Evolutionary conservation across 1,139 yeast genomes (phyloP).

Genomic region (Spathaspora sp.): DNA sequence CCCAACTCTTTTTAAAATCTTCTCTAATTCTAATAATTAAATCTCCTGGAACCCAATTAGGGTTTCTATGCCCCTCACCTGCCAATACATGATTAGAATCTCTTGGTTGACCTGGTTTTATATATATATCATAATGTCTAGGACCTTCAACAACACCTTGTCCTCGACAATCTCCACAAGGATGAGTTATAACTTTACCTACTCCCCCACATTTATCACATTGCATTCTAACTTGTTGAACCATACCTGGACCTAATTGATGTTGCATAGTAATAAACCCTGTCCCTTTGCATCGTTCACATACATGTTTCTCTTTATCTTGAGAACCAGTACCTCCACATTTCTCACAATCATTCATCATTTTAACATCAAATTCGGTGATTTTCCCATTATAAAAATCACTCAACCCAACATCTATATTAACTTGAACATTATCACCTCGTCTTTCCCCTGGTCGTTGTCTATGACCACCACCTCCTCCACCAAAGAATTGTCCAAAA

Average conservation of each 20-base stretch:
- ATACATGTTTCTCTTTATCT: slow-evolving; percentile 66
- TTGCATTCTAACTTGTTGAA: slow-evolving; percentile 75
- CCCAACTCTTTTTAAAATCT: slow-evolving; percentile 58
- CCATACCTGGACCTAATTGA: slow-evolving; percentile 88
- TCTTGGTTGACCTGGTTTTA: slow-evolving; percentile 71
- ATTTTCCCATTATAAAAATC: slow-evolving; percentile 72
- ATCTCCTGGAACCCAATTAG: slow-evolving; percentile 83
- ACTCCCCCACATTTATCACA: slow-evolving; percentile 82
- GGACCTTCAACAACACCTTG: slow-evolving; percentile 55
- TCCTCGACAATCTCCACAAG: slow-evolving; percentile 74
- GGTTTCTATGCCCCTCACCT: slow-evolving; percentile 84
- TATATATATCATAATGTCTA: slow-evolving; percentile 59
- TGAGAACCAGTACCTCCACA: slow-evolving; percentile 87
- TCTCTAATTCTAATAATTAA: slow-evolving; percentile 60
- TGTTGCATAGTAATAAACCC: slow-evolving; percentile 69
- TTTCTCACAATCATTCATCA: slow-evolving; percentile 71
- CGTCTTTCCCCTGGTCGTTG: slow-evolving; percentile 44
- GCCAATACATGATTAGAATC: slow-evolving; percentile 56
- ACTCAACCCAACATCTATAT: slow-evolving; percentile 53
- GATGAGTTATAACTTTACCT: slow-evolving; percentile 63
- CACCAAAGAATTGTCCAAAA: slow-evolving; percentile 74
- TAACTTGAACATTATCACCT: slow-evolving; percentile 66
- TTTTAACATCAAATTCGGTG: slow-evolving; percentile 59
- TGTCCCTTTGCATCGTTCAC: slow-evolving; percentile 69
- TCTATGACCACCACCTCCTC: slow-evolving; percentile 30